phyloP scores from a whole-genome alignment of 1,139 yeast genomes.

The Suzukiozyma palmioleophila region DNA sequence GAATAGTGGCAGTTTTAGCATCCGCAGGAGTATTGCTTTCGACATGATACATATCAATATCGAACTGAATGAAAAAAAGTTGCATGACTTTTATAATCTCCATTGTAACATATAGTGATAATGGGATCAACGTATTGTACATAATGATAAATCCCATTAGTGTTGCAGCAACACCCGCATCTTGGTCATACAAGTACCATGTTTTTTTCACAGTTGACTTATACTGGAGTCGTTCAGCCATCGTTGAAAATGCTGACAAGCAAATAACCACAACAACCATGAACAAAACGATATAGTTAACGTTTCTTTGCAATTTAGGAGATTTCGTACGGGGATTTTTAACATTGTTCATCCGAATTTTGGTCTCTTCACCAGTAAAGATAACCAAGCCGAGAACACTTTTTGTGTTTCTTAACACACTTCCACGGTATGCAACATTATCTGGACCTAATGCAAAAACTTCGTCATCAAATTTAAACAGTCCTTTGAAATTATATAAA shows the following conservation, averaged over 20 bases:
- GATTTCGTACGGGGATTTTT: conserved; percentile 88
- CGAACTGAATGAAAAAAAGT: conserved; percentile 74
- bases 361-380: conserved; percentile 94
- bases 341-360: conserved; percentile 91
- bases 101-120: conserved; percentile 93
- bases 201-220: conserved; percentile 39
- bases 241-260: conserved; percentile 74
- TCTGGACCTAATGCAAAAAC: conserved; percentile 68
- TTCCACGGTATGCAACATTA: conserved; percentile 83
- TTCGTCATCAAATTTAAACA: conserved; percentile 18
- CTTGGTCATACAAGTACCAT: conserved; percentile 74
- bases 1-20: conserved; percentile 90
- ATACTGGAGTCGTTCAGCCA: conserved; percentile 65
- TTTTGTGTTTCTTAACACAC: conserved; percentile 78
- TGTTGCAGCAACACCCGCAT: conserved; percentile 87
- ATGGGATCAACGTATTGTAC: conserved; percentile 94
- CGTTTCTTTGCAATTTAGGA: conserved; percentile 80
- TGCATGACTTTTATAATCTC: conserved; percentile 91
- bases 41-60: conserved; percentile 89
- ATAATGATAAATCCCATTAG: conserved; percentile 94
- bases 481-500: conserved; percentile 87
- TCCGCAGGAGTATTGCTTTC: conserved; percentile 88
- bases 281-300: conserved; percentile 77
- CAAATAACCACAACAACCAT: conserved; percentile 81
- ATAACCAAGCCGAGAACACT: conserved; percentile 73